phyloP scores from a whole-genome alignment of 306 rosid genomes.

The Carpinus viminea region DNA sequence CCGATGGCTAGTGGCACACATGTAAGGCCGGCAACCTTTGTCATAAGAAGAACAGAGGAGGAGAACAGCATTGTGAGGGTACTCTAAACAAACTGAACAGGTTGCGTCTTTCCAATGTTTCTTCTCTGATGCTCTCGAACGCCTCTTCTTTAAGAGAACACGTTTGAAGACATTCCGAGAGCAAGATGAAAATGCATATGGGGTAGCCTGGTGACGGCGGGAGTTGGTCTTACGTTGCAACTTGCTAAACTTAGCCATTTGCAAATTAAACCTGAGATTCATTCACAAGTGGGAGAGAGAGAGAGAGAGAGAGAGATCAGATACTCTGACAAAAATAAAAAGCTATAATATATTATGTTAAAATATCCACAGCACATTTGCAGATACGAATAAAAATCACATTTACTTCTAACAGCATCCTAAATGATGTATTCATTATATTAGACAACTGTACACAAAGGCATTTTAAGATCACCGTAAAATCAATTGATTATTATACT shows the following conservation, averaged over 20 bases:
- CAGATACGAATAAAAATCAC: not conserved
- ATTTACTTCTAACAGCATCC: not conserved
- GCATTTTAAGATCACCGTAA: not conserved
- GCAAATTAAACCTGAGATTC: constrained; percentile 31
- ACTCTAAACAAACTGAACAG: constrained; percentile 97
- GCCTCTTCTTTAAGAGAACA: constrained; percentile 45
- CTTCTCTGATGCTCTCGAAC: constrained; percentile 53
- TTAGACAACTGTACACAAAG: not conserved
- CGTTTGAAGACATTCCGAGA: constrained; percentile 45
- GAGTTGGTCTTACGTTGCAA: constrained; percentile 34
- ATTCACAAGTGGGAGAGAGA: constrained; percentile 6
- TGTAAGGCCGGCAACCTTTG: constrained; percentile 96
- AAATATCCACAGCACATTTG: not conserved
- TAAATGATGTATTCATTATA: not conserved
- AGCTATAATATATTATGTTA: not conserved
- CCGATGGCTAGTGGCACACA: constrained; percentile 93
- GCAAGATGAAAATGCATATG: constrained; percentile 39
- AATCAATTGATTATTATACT: not conserved
- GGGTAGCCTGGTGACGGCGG: constrained; percentile 36
- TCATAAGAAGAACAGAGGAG: constrained; percentile 95
- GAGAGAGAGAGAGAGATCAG: not conserved
- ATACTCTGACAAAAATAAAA: not conserved
- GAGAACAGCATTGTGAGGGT: constrained; percentile 95
- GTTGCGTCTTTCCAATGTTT: constrained; percentile 81
- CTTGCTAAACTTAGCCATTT: constrained; percentile 54